Conservation (phyloP, 352 stramenopile species). For the Pythium grandisporangium region DNA sequence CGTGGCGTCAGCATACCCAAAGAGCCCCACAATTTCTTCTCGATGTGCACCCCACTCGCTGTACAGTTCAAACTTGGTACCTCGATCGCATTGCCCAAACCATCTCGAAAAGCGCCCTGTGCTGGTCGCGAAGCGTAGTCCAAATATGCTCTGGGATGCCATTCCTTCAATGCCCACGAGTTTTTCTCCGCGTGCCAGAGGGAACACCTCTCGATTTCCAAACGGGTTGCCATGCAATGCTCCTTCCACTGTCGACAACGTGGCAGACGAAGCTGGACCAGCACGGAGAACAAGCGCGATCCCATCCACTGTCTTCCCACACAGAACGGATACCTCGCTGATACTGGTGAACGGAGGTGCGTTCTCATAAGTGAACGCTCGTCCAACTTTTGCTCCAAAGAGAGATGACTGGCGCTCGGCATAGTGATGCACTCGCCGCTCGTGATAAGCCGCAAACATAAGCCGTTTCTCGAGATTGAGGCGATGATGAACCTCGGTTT, state of each 20-base stretch:
- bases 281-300: slow-evolving; percentile 54
- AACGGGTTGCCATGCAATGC: slow-evolving; percentile 62
- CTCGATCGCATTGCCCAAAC: slow-evolving; percentile 69
- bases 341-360: slow-evolving; percentile 59
- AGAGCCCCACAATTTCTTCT: slow-evolving; percentile 67
- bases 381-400: slow-evolving; percentile 27
- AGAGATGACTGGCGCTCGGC: slow-evolving; percentile 39
- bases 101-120: slow-evolving; percentile 53
- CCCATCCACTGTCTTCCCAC: slow-evolving; percentile 66
- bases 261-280: too few relatives aligned
- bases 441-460: slow-evolving; percentile 62
- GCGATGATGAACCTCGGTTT: slow-evolving; percentile 37
- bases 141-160: slow-evolving; percentile 63
- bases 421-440: slow-evolving; percentile 62
- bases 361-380: slow-evolving; percentile 49
- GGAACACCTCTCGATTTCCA: slow-evolving; percentile 51
- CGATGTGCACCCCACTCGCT: slow-evolving; percentile 33
- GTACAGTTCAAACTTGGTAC: slow-evolving; percentile 48
- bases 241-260: slow-evolving; percentile 26
- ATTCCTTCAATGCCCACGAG: slow-evolving; percentile 59
- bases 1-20: slow-evolving; percentile 48
- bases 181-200: slow-evolving; percentile 41
- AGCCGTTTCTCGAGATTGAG: slow-evolving; percentile 64
- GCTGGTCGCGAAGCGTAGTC: slow-evolving; percentile 52
- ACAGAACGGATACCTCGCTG: slow-evolving; percentile 50